Conservation (phyloP, 148 eudicot species). For the Arbutus unedo region DNA sequence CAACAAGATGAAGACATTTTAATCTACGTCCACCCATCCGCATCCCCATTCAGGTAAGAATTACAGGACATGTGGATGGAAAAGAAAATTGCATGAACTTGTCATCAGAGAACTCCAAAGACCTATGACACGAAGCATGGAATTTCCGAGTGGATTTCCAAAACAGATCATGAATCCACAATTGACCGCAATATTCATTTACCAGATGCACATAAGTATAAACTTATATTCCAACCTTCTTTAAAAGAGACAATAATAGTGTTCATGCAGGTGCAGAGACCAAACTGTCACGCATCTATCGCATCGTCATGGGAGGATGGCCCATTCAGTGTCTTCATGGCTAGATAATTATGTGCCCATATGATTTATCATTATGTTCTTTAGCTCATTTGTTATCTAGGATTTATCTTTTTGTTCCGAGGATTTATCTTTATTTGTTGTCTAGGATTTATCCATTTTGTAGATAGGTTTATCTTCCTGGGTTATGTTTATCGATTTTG, state of each 20-base stretch:
- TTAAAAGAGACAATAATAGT: background rate
- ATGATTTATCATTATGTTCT: background rate
- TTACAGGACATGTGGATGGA: background rate
- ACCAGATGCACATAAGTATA: constrained; percentile 5
- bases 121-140: background rate
- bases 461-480: too few relatives aligned
- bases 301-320: too few relatives aligned
- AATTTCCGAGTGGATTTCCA: background rate
- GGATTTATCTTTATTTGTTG: too few relatives aligned
- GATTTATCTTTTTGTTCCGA: too few relatives aligned
- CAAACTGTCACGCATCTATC: too few relatives aligned
- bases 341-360: background rate
- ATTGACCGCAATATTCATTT: background rate
- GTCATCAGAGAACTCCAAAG: background rate
- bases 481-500: too few relatives aligned
- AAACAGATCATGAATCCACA: background rate
- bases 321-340: too few relatives aligned
- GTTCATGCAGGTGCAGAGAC: background rate
- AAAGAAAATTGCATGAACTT: background rate
- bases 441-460: too few relatives aligned
- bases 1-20: background rate
- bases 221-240: background rate
- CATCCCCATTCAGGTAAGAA: background rate
- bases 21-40: background rate
- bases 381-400: too few relatives aligned